These are phyloP conservation scores for Globisporangium nunn DNA, from an alignment of 352 stramenopile genomes.

Conservation along the genomic window DNA sequence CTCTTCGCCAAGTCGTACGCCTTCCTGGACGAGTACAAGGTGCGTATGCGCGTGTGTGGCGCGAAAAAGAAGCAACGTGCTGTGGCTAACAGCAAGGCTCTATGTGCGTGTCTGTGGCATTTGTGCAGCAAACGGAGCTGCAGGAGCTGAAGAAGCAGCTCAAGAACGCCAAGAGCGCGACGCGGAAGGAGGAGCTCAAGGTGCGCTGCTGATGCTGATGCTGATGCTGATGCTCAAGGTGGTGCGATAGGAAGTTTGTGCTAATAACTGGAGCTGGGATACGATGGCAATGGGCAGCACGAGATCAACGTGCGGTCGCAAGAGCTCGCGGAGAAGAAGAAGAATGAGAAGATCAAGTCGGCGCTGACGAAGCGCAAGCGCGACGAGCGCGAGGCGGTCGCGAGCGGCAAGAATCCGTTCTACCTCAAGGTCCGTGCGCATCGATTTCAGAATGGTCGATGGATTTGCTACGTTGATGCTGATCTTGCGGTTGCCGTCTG, in stretches of 20 bases:
- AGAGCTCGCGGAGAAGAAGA: conserved; percentile 68
- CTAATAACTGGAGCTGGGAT: neutral
- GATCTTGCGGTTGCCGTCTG: neutral
- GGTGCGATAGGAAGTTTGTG: neutral
- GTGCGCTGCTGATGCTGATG: conserved; percentile 18
- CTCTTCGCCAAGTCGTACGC: conserved; percentile 85
- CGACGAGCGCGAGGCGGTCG: conserved; percentile 85
- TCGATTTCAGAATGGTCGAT: neutral
- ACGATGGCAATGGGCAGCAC: conserved; percentile 19
- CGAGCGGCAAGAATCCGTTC: conserved; percentile 85
- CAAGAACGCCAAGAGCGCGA: conserved; percentile 54
- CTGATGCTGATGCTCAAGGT: neutral
- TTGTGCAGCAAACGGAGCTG: conserved; percentile 60
- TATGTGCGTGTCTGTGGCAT: neutral
- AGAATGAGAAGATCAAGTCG: conserved; percentile 62
- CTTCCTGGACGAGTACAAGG: conserved; percentile 88
- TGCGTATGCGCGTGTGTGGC: conserved; percentile 1
- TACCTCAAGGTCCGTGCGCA: conserved; percentile 72
- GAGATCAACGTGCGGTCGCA: conserved; percentile 66
- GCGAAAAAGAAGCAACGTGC: neutral
- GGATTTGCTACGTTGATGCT: neutral
- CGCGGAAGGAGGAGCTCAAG: conserved; percentile 72
- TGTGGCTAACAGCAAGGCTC: neutral
- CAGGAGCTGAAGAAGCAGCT: conserved; percentile 80
- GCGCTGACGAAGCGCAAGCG: conserved; percentile 76